These are phyloP conservation scores for Zymoseptoria tritici DNA, from an alignment of 2,329 filamentous ascomycete species.

Conservation along the genomic window DNA sequence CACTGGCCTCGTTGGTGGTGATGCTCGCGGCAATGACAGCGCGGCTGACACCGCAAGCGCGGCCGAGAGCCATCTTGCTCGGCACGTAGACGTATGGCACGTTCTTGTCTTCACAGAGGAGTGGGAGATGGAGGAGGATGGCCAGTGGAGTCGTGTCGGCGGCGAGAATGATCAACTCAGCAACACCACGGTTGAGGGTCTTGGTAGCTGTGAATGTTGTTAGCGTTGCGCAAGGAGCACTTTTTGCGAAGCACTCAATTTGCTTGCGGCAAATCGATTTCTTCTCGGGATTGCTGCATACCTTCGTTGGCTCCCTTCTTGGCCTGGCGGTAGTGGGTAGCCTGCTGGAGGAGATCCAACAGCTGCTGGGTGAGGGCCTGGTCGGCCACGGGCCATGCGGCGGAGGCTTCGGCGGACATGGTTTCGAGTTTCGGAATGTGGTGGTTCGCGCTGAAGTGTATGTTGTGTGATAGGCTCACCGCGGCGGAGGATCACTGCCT, in stretches of 20 bases:
- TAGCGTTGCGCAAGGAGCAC: not conserved
- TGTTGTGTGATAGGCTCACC: not conserved
- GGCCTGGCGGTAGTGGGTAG: conserved; percentile 52
- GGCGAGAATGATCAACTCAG: conserved; percentile 81
- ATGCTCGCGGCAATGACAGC: conserved; percentile 82
- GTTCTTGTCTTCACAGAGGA: conserved; percentile 71
- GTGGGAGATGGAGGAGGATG: conserved; percentile 81
- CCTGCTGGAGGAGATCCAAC: conserved; percentile 58
- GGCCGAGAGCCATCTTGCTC: conserved; percentile 75
- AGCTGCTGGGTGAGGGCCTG: conserved; percentile 44
- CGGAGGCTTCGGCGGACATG: conserved; percentile 42
- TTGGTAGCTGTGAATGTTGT: conserved; percentile 54
- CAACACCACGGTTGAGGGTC: conserved; percentile 82
- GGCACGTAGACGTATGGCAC: conserved; percentile 51
- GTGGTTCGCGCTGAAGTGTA: not conserved
- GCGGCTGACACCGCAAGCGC: conserved; percentile 82
- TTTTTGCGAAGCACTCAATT: no score
- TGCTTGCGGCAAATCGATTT: no score
- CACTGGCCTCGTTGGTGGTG: conserved; percentile 83
- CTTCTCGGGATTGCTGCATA: not conserved
- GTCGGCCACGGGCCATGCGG: conserved; percentile 36
- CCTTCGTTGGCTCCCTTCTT: conserved; percentile 82
- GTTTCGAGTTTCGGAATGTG: conserved; percentile 10
- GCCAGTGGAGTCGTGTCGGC: conserved; percentile 82
- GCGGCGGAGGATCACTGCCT: not conserved